A percentile compares a stretch with the other conserved stretches of the same genome.
Evolutionary conservation across 2,329 filamentous ascomycete species (phyloP).

Genomic region (Xylaria hypoxylon): DNA sequence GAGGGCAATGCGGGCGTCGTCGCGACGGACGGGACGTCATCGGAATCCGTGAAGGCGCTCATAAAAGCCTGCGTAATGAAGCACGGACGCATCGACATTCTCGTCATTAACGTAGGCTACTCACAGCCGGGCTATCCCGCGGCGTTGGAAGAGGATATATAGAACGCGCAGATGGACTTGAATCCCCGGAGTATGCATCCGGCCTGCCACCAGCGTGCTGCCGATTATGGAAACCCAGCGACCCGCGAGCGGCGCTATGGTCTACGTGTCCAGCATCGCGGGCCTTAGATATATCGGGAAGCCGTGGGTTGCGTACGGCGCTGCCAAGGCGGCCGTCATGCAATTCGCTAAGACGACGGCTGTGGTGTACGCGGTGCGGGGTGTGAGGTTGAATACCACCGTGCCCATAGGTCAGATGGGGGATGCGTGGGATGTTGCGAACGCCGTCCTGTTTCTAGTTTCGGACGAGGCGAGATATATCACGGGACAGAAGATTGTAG

Average conservation of each 20-base stretch:
- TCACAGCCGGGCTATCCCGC: constrained; percentile 33
- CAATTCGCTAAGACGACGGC: constrained; percentile 63
- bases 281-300: constrained; percentile 63
- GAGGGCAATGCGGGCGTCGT: constrained; percentile 29
- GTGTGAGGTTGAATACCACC: constrained; percentile 65
- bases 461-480: constrained; percentile 70
- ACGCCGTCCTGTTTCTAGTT: constrained; percentile 67
- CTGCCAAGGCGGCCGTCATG: constrained; percentile 61
- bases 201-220: constrained; percentile 62
- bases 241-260: constrained; percentile 53
- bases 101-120: constrained; percentile 28
- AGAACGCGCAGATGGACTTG: constrained; percentile 65
- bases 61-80: constrained; percentile 24
- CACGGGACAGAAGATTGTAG: constrained; percentile 66
- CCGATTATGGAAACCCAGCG: constrained; percentile 65
- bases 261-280: constrained; percentile 64
- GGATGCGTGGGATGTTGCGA: constrained; percentile 69
- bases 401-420: constrained; percentile 70
- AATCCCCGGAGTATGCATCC: constrained; percentile 69
- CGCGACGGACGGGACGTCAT: constrained; percentile 30
- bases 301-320: constrained; percentile 58
- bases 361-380: constrained; percentile 61
- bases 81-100: constrained; percentile 32
- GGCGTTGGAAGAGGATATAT: constrained; percentile 55
- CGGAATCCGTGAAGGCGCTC: constrained; percentile 22